Evolutionary conservation across 2,329 filamentous ascomycete species (phyloP), one percentile per base, ranked within the genome.

Genomic region (Beauveria asiatica): DNA sequence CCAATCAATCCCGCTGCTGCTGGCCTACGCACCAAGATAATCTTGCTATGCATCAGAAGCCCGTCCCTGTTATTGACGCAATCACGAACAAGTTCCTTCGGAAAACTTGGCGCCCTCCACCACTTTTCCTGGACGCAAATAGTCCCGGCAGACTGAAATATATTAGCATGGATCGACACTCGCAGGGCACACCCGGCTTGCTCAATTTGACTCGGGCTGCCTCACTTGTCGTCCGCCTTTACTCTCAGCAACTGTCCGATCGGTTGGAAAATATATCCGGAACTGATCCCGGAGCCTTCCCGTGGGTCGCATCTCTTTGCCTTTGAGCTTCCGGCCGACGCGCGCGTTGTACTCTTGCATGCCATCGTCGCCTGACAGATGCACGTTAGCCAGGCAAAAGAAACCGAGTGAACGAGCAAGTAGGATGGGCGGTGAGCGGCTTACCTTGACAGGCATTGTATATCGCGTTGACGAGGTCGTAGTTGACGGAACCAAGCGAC

Each of bases 1-100:
- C 44, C 33, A 55, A 33, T 16, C 19, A 16, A 11, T 37, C 23
- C 17, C 10, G 30, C 37, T 45, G 11, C 48, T 19, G 25, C 19
- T 30, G 48, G 57, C 30, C 63, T 52, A 23, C 76, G 75, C 25
- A 83, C 81, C 56, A 83, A 76, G 59, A 85, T 75, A 65, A 91
- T 78, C 76, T 99, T 99, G 74, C 85, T 95, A 73, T 99, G 94
- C 77, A 95, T 90, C 63, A 99, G 76, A 23, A 97, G 70, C 0
- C 90, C 89, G 3, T 74, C 66, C 41, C 92, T 80, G 25, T 77
- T 81, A 64, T 89, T 95, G 64, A 85, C 77, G 69, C 88, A 92
- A 70, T 97, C 90, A 56, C 86, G 83, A 67, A 97, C 76, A 33
- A 90, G 76, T 45, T 83, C 73, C 46, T 78, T 81, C 4, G 93